phyloP scores from a whole-genome alignment of 495 filamentous ascomycete genomes.

The Podospora conica region DNA sequence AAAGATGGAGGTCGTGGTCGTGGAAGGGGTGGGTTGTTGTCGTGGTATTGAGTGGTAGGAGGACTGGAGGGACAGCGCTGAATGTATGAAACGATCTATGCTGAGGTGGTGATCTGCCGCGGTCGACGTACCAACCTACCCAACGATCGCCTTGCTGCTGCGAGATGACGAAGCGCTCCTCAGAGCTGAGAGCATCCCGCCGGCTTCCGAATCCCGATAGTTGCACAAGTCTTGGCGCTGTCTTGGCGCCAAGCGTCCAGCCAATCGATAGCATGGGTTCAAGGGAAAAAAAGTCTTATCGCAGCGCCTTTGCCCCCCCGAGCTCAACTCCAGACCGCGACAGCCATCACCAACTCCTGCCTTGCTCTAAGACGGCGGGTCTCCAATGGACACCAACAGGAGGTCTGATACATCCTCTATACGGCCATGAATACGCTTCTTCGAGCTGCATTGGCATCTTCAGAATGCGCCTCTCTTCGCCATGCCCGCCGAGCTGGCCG shows the following conservation, averaged over 20 bases:
- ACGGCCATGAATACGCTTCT: constrained; percentile 28
- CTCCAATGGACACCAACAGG: constrained; percentile 20
- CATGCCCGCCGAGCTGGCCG: not conserved
- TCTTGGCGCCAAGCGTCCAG: too few relatives aligned
- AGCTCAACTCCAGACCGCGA: not conserved
- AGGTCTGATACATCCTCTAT: constrained; percentile 8
- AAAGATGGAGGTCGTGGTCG: not conserved
- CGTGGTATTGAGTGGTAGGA: not conserved
- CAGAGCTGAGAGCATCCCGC: not conserved
- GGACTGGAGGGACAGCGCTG: not conserved
- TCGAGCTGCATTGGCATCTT: constrained; percentile 13
- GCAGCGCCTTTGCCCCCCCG: not conserved
- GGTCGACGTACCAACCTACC: not conserved
- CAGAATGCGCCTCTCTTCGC: constrained; percentile 10
- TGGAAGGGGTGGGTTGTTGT: not conserved
- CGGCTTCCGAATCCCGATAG: not conserved
- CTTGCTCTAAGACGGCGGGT: not conserved
- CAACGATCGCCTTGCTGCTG: not conserved
- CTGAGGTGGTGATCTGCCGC: not conserved
- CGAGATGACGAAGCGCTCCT: constrained; percentile 15
- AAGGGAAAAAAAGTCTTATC: not conserved
- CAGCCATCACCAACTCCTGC: not conserved
- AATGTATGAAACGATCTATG: not conserved
- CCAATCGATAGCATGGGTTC: not conserved
- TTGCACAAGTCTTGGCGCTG: not conserved